phyloP scores from a whole-genome alignment of 2,329 filamentous ascomycete genomes.

The Myriosclerotinia curreyana region DNA sequence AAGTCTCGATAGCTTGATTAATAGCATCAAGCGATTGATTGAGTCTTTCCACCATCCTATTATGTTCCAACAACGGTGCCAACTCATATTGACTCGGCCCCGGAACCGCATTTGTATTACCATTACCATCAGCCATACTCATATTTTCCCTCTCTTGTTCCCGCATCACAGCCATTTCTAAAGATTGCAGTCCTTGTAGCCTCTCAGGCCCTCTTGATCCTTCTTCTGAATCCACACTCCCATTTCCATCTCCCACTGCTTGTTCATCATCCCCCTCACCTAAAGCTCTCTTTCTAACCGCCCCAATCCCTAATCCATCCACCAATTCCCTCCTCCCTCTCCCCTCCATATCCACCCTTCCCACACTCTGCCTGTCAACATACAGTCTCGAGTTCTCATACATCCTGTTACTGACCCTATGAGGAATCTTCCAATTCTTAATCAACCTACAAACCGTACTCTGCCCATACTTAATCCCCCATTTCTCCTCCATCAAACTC shows the following conservation, averaged over 20 bases:
- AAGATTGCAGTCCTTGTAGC: background rate
- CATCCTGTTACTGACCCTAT: background rate
- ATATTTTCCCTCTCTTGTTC: background rate
- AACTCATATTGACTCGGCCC: background rate
- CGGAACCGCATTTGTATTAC: background rate
- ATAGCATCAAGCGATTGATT: background rate
- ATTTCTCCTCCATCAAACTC: background rate
- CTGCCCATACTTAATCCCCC: background rate
- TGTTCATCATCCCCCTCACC: constrained; percentile 18
- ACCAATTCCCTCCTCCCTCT: background rate
- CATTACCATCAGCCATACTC: background rate
- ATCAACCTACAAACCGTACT: constrained; percentile 1
- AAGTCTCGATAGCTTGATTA: background rate
- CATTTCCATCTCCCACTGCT: constrained; percentile 20
- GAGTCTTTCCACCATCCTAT: background rate
- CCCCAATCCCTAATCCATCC: constrained; percentile 17
- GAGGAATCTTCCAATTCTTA: background rate
- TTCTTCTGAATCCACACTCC: constrained; percentile 18
- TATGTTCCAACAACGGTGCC: background rate
- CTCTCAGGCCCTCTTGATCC: constrained; percentile 4
- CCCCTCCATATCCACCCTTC: background rate
- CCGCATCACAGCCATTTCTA: background rate
- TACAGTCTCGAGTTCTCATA: background rate
- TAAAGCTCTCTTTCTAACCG: constrained; percentile 10
- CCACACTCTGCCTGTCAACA: background rate